Percentiles rank a stretch among this genome's conserved stretches.
These are phyloP conservation scores for Ophiostoma fasciatum DNA, from an alignment of 2,329 filamentous ascomycete genomes.

Conservation along the genomic window DNA sequence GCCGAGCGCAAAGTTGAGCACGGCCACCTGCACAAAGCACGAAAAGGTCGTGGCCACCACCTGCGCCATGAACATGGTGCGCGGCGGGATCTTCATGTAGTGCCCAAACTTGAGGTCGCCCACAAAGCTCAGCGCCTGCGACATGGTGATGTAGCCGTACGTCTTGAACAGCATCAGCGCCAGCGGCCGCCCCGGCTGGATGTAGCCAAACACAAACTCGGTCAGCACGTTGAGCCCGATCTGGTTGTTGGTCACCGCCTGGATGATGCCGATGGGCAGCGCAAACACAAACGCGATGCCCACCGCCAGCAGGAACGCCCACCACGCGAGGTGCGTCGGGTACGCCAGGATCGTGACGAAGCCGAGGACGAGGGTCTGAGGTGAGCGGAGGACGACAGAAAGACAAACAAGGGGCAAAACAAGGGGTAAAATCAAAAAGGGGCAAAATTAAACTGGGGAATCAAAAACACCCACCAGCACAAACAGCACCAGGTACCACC, in stretches of 20 bases:
- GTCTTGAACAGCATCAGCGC: constrained; percentile 71
- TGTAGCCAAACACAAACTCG: constrained; percentile 61
- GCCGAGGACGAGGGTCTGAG: constrained; percentile 37
- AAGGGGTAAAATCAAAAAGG: no score
- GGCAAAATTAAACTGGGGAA: no score
- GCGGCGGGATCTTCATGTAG: constrained; percentile 51
- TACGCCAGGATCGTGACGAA: constrained; percentile 42
- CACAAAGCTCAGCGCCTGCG: constrained; percentile 47
- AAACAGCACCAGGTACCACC: constrained; percentile 49
- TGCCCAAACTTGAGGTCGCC: constrained; percentile 54
- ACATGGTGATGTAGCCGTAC: constrained; percentile 55
- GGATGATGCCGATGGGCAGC: constrained; percentile 50
- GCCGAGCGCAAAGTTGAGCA: constrained; percentile 45
- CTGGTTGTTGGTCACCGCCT: constrained; percentile 44
- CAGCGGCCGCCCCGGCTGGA: constrained; percentile 54
- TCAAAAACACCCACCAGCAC: constrained; percentile 26
- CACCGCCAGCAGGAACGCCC: constrained; percentile 54
- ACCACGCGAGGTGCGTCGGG: constrained; percentile 56
- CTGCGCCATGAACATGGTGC: constrained; percentile 53
- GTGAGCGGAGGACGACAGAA: no score
- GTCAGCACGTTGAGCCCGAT: constrained; percentile 56
- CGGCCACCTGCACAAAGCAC: constrained; percentile 49
- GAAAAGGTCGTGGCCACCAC: constrained; percentile 51
- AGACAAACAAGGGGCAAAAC: no score
- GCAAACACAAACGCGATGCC: constrained; percentile 48